Conservation (phyloP, 106 monocot species). For the Dendrobium huoshanense region DNA sequence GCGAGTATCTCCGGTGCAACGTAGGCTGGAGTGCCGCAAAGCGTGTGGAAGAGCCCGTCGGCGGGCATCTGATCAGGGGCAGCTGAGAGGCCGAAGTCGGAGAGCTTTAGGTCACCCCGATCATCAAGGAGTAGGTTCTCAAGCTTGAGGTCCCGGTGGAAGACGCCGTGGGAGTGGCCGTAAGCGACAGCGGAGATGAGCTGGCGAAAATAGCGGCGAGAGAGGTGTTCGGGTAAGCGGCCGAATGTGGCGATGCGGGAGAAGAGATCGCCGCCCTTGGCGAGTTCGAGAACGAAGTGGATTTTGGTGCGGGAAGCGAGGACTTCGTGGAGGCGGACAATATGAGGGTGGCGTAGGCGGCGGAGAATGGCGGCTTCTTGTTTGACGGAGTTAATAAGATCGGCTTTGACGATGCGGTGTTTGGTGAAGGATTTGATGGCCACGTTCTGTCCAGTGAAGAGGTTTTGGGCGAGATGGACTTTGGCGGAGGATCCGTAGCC, state of each 20-base stretch:
- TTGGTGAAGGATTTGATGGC: slow-evolving; percentile 1
- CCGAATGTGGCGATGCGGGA: neutral
- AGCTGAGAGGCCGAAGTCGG: neutral
- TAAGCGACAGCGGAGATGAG: neutral
- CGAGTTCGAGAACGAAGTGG: neutral
- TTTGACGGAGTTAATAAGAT: neutral
- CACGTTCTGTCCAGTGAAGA: neutral
- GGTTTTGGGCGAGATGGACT: neutral
- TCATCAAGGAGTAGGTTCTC: neutral
- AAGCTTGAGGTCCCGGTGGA: neutral
- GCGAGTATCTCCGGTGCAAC: slow-evolving; percentile 27
- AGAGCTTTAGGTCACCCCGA: neutral
- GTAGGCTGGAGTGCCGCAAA: slow-evolving; percentile 25
- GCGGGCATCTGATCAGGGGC: slow-evolving; percentile 8
- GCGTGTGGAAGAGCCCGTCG: slow-evolving; percentile 10
- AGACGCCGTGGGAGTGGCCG: neutral
- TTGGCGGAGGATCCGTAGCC: neutral
- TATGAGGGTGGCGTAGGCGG: slow-evolving; percentile 1
- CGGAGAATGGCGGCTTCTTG: neutral
- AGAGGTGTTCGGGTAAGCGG: neutral
- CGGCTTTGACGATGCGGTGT: neutral
- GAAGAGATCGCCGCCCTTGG: neutral
- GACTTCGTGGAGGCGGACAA: neutral
- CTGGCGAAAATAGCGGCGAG: neutral
- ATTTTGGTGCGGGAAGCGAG: slow-evolving; percentile 1